Conservation (phyloP, 345 rosid genomes). For the Arabis hirsuta region DNA sequence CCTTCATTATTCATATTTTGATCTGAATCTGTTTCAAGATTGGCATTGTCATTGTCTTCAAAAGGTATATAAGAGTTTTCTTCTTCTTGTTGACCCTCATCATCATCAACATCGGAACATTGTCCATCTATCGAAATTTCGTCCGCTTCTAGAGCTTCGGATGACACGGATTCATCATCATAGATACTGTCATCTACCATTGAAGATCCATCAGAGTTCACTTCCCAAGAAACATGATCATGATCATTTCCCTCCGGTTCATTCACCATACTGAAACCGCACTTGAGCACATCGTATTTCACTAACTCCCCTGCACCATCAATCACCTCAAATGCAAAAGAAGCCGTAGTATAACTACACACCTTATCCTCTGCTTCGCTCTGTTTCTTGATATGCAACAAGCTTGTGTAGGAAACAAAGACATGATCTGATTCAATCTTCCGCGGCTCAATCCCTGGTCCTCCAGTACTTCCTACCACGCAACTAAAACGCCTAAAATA, state of each 20-base stretch:
- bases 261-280: constrained; percentile 26
- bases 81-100: background rate
- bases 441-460: background rate
- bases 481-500: background rate
- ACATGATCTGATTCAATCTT: constrained; percentile 25
- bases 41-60: background rate
- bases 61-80: background rate
- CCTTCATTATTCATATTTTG: background rate
- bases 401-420: constrained; percentile 19
- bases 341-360: background rate
- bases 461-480: background rate
- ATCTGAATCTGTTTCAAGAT: background rate
- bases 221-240: constrained; percentile 8
- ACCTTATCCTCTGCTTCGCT: background rate
- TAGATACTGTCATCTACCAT: background rate
- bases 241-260: constrained; percentile 9
- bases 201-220: background rate
- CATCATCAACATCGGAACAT: background rate
- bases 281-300: background rate
- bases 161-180: background rate
- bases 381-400: constrained; percentile 14
- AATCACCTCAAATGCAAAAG: constrained; percentile 6
- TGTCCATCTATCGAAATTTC: background rate
- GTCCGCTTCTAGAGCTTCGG: background rate
- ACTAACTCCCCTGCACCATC: background rate